Evolutionary conservation across 176 grass and related monocot species (phyloP).

Genomic region (Chloris gayana): DNA sequence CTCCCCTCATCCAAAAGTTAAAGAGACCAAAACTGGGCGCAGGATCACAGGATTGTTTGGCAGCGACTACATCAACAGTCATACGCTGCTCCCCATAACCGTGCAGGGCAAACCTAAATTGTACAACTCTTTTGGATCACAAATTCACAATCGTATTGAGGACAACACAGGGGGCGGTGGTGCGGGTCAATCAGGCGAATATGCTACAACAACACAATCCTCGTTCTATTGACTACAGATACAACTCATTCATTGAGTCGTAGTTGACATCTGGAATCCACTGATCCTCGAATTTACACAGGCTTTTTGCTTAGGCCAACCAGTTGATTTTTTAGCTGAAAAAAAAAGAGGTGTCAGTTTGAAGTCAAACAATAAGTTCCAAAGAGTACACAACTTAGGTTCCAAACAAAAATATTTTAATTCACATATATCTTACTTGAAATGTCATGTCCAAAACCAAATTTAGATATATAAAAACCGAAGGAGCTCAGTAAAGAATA

Average conservation of each 20-base stretch:
- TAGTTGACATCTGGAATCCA: background rate
- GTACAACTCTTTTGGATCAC: constrained; percentile 33
- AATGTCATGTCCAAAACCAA: background rate
- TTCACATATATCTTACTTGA: background rate
- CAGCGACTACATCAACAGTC: constrained; percentile 22
- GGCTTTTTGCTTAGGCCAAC: constrained; percentile 28
- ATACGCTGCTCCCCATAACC: background rate
- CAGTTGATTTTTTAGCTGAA: constrained; percentile 46
- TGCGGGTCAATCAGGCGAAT: background rate
- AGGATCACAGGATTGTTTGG: constrained; percentile 22
- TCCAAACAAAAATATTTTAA: background rate
- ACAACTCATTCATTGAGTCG: constrained; percentile 6
- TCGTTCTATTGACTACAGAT: constrained; percentile 17
- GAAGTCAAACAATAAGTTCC: constrained; percentile 22
- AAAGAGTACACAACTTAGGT: constrained; percentile 5
- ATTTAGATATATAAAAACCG: constrained; percentile 5
- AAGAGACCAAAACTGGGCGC: constrained; percentile 34
- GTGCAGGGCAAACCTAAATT: constrained; percentile 21
- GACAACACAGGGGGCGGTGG: background rate
- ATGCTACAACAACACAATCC: constrained; percentile 21
- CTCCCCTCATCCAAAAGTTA: constrained; percentile 28
- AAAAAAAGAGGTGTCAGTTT: constrained; percentile 26
- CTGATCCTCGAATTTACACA: constrained; percentile 24
- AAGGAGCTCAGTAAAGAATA: constrained; percentile 5
- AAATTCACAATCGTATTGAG: constrained; percentile 19